Conservation (phyloP, 2,329 filamentous ascomycete species). For the Aspergillus bombycis region DNA sequence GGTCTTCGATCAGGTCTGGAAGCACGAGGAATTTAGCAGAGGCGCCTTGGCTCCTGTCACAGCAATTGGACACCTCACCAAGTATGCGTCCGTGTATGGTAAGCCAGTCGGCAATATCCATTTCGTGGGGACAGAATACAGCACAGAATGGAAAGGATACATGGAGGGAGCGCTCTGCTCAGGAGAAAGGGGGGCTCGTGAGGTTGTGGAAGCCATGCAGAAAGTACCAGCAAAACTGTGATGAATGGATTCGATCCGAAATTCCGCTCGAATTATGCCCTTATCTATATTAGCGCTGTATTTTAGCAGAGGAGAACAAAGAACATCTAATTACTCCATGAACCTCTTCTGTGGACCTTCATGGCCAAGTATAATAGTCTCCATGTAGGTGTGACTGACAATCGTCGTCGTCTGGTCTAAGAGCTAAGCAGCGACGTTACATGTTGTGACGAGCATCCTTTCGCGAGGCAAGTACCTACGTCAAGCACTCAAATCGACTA, state of each 20-base stretch:
- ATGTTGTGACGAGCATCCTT: no score
- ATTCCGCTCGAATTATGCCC: background rate
- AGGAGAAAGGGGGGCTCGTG: background rate
- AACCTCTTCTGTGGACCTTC: background rate
- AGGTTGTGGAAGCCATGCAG: background rate
- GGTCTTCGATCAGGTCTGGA: background rate
- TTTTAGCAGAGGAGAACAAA: background rate
- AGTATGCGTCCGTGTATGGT: background rate
- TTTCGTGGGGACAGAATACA: background rate
- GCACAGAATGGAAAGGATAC: background rate
- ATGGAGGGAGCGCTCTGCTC: background rate
- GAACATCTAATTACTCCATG: background rate
- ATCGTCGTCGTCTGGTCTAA: accelerated
- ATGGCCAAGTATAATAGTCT: no score
- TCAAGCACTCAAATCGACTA: no score
- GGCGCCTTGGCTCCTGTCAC: background rate
- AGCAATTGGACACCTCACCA: background rate
- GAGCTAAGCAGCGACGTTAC: no score
- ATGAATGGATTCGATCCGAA: background rate
- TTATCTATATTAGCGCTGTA: background rate
- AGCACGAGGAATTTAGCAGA: background rate
- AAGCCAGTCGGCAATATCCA: background rate
- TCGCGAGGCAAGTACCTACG: no score
- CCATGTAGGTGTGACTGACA: no score
- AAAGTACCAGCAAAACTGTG: background rate